Conservation (phyloP, 2,329 filamentous ascomycete species). For the Pseudogymnoascus sp. region DNA sequence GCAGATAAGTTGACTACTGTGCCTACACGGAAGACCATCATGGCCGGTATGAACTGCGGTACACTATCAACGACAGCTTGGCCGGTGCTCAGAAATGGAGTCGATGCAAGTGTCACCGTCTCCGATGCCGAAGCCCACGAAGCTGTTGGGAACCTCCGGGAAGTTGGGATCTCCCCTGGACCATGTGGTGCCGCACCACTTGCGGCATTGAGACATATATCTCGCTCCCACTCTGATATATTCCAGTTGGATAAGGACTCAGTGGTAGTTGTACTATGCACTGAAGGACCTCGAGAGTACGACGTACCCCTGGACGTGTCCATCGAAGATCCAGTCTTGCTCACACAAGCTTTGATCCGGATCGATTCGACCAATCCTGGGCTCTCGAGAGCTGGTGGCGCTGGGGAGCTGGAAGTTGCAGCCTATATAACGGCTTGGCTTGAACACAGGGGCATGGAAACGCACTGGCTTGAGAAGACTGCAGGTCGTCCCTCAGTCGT, state of each 20-base stretch:
- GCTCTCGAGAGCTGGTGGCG: slow-evolving; percentile 34
- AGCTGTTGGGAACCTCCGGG: slow-evolving; percentile 33
- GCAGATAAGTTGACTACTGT: slow-evolving; percentile 32
- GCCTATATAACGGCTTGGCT: slow-evolving; percentile 42
- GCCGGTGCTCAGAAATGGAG: slow-evolving; percentile 34
- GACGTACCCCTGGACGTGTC: slow-evolving; percentile 35
- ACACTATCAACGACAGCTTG: slow-evolving; percentile 41
- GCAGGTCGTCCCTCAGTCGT: slow-evolving; percentile 43
- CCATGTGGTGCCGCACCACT: slow-evolving; percentile 45
- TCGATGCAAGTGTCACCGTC: slow-evolving; percentile 36
- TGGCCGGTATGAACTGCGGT: slow-evolving; percentile 45
- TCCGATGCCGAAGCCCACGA: slow-evolving; percentile 37
- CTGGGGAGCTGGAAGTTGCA: slow-evolving; percentile 40
- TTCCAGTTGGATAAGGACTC: slow-evolving; percentile 40
- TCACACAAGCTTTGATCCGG: slow-evolving; percentile 39
- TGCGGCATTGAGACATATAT: slow-evolving; percentile 33
- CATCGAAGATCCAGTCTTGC: slow-evolving; percentile 33
- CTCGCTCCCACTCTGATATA: not conserved
- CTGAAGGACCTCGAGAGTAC: slow-evolving; percentile 54
- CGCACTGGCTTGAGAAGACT: slow-evolving; percentile 35
- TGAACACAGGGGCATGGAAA: slow-evolving; percentile 42
- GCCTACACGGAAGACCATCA: slow-evolving; percentile 35
- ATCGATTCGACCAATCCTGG: slow-evolving; percentile 44
- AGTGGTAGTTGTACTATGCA: slow-evolving; percentile 58
- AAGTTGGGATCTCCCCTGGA: slow-evolving; percentile 33